Evolutionary conservation across 495 filamentous ascomycete genomes (phyloP), one percentile per base, ranked within the genome.

Genomic region (Penicillium soppii): DNA sequence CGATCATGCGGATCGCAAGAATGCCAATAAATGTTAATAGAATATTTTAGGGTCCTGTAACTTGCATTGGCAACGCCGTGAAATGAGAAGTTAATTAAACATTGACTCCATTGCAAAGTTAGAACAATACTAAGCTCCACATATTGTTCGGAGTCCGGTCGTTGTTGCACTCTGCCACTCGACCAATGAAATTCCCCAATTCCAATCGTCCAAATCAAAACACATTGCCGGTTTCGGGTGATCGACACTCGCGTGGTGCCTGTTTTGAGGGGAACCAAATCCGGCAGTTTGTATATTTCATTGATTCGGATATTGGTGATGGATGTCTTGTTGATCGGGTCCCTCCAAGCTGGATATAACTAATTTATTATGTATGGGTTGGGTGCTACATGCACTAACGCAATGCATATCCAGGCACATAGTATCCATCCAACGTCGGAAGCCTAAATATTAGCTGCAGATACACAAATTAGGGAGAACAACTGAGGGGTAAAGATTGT

Each of bases 161-260:
- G 13, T 3, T 16, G 10, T 27, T 29, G 33, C 7, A 38, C 4
- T 8, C 7, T 22, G 15, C 2, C 43, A 15, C 20, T n/a, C 25
- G 22, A 10, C 33, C 33, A 20, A 38, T 38, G 9, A 39, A 9
- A 5, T 16, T 13, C 15, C 3, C 12, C 23, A 1, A 13, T 29
- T 1, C 1, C 6, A 29, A 1, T n/a, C 8, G 8, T 6, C n/a
- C 8, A 13, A 38, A 17, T 15, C 6, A 10, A 42, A 50, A 17
- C 9, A 17, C 10, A 0, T 23, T 10, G 25, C 46, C 22, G 46
- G 53, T 55, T 50, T 39, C 40, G 47, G 46, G 47, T 16, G 44
- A 38, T 42, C 38, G 27, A 29, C 30, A 12, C 40, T 30, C 57
- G 44, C 57, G 53, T 60, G 57, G 57, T 50, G 13, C 23, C 54